Evolutionary conservation across 805 yeast species (phyloP).

Genomic region (Komagataella pseudopastoris): DNA sequence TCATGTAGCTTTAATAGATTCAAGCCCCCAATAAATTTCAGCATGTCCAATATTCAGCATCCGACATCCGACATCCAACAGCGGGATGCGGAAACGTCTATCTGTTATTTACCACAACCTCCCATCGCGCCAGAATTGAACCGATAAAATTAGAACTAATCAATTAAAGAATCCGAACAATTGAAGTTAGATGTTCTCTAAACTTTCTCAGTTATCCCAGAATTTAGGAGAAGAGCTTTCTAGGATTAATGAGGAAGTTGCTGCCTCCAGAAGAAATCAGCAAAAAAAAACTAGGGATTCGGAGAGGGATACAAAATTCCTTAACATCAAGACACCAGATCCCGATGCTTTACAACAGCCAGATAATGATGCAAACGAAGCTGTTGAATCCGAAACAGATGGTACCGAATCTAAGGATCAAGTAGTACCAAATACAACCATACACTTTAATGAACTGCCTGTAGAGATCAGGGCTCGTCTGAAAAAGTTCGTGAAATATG

Average conservation of each 20-base stretch:
- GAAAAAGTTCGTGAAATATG: conserved; percentile 73
- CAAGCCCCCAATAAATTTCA: neutral
- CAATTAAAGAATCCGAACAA: neutral
- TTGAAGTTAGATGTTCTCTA: conserved; percentile 31
- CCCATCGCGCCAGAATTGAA: neutral
- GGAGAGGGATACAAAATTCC: conserved; percentile 13
- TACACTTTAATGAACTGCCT: conserved; percentile 30
- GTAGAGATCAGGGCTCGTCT: conserved; percentile 47
- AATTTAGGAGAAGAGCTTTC: conserved; percentile 47
- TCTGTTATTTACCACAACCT: neutral
- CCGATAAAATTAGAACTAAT: neutral
- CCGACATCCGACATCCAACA: neutral
- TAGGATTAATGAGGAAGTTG: conserved; percentile 18
- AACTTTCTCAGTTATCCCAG: conserved; percentile 49
- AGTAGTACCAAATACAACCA: conserved; percentile 2
- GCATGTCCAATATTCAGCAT: neutral
- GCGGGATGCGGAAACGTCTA: neutral
- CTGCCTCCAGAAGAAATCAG: conserved; percentile 1
- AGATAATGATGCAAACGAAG: conserved; percentile 20
- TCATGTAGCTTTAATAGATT: conserved; percentile 10
- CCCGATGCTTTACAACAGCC: conserved; percentile 32
- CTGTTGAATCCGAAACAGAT: neutral
- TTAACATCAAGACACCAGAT: conserved; percentile 33
- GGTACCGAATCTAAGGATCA: neutral
- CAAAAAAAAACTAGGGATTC: neutral